These are phyloP conservation scores for Hemisphaericaspora subhashii DNA, from an alignment of 1,139 yeast species.

Conservation along the genomic window DNA sequence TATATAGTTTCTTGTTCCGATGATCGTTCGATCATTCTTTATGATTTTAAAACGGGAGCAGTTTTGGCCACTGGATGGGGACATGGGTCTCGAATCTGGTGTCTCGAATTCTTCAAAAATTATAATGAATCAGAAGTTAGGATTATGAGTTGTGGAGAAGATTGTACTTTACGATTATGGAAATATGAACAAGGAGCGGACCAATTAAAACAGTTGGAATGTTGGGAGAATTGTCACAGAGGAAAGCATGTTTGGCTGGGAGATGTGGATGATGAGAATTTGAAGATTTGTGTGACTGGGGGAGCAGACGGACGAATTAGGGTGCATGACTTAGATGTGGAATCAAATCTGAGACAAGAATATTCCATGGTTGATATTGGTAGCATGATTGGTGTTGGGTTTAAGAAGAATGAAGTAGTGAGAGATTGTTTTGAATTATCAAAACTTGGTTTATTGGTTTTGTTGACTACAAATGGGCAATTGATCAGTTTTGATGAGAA, in stretches of 20 bases:
- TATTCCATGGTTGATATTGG: conserved; percentile 36
- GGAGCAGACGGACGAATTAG: conserved; percentile 89
- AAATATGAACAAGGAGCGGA: conserved; percentile 29
- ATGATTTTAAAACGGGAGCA: conserved; percentile 58
- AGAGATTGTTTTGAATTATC: conserved; percentile 57
- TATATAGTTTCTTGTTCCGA: conserved; percentile 83
- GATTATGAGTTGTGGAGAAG: conserved; percentile 77
- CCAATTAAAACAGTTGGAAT: conserved; percentile 24
- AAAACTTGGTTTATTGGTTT: conserved; percentile 39
- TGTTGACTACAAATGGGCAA: conserved; percentile 65
- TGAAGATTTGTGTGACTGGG: conserved; percentile 64
- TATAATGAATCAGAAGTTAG: too few species aligned
- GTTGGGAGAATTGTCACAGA: conserved; percentile 63
- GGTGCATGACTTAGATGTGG: conserved; percentile 48
- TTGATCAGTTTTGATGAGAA: conserved; percentile 34
- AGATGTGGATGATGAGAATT: conserved; percentile 48
- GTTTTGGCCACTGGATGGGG: conserved; percentile 89
- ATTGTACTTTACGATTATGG: conserved; percentile 88
- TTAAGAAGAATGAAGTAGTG: conserved; percentile 54
- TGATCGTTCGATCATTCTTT: conserved; percentile 82
- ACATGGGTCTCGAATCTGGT: conserved; percentile 93
- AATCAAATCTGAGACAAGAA: conserved; percentile 11
- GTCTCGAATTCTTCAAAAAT: conserved; percentile 56
- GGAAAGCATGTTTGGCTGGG: conserved; percentile 91
- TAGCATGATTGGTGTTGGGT: conserved; percentile 20